Evolutionary conservation across 768 basidiomycete genomes (phyloP), one percentile per base, ranked within the genome.

Genomic region (Tricholoma bakamatsutake): DNA sequence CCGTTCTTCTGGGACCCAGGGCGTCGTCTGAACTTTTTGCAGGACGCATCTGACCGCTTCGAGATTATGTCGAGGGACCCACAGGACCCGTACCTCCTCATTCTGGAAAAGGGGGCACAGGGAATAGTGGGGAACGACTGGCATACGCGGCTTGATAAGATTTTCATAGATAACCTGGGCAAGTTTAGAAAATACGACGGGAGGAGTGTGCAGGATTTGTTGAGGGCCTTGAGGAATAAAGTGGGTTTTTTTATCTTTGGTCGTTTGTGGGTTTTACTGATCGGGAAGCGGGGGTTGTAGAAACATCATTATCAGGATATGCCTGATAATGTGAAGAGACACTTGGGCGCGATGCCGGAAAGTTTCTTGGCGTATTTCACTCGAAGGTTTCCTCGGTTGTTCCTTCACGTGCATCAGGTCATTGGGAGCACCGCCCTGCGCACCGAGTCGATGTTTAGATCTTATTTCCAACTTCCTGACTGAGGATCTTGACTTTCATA

Each of bases 281-380:
- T 21, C n/a, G 3, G n/a, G n/a, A n/a, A n/a, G n/a, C n/a, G n/a
- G n/a, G 10, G 28, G 11, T 6, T 50, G 18, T 63, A 95, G 94
- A 96, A 94, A 89, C 89, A 98, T 60, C 95, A 98, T 66, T 97
- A 96, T 66, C 96, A 98, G 72, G 97, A 99, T 71, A 73, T 99
- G 10, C 96, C 96, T 1, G 92, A 93, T 60, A 84, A 88, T 61
- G 91, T 93, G 52, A 94, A 91, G 66, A 83, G 88, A 40, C 84
- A 90, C 71, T 77, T 98, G 9, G 95, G 96, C 4, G 78, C 88
- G 11, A 87, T 98, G 79, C 97, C 97, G 0, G 87, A 88, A 58
- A 96, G 96, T 10, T 98, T 90, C 76, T 71, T 99, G 52, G 74
- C 79, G 1, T 99, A 98, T 70, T 99, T 98, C 67, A 98, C 96